These are phyloP conservation scores for Stygiomarasmius scandens DNA, from an alignment of 1,284 basidiomycete genomes.

Conservation along the genomic window DNA sequence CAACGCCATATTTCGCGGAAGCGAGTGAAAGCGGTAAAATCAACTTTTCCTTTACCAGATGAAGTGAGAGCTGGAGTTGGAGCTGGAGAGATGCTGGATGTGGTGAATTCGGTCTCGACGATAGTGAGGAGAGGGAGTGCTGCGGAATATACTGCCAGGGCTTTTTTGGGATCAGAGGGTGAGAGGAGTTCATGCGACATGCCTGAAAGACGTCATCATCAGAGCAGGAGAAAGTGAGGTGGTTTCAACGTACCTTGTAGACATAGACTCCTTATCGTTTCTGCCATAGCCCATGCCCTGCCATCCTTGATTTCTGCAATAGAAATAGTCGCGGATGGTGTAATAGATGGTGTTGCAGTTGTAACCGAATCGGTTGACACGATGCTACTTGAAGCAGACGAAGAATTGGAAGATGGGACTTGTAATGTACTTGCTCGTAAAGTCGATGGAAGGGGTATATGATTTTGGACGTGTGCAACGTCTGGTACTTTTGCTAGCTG, in stretches of 20 bases:
- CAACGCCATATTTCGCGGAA: conserved; percentile 81
- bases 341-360: conserved; percentile 19
- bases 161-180: conserved; percentile 46
- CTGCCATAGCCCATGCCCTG: conserved; percentile 64
- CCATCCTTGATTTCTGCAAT: conserved; percentile 61
- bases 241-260: conserved; percentile 56
- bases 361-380: conserved; percentile 39
- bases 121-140: conserved; percentile 56
- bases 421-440: conserved; percentile 42
- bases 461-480: conserved; percentile 49
- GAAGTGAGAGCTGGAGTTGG: conserved; percentile 23
- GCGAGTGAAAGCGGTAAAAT: conserved; percentile 55
- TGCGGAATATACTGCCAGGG: conserved; percentile 57
- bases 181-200: conserved; percentile 53
- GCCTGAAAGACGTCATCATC: conserved; percentile 30
- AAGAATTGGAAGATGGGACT: conserved; percentile 32
- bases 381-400: conserved; percentile 52
- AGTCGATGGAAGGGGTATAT: conserved; percentile 49
- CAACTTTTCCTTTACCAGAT: conserved; percentile 33
- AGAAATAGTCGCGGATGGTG: conserved; percentile 20
- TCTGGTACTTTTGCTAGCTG: conserved; percentile 61
- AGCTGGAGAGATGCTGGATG: conserved; percentile 37
- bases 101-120: conserved; percentile 50
- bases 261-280: conserved; percentile 67
- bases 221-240: neutral